phyloP scores from a whole-genome alignment of 345 rosid species.

The Eucalyptus tenuipes region DNA sequence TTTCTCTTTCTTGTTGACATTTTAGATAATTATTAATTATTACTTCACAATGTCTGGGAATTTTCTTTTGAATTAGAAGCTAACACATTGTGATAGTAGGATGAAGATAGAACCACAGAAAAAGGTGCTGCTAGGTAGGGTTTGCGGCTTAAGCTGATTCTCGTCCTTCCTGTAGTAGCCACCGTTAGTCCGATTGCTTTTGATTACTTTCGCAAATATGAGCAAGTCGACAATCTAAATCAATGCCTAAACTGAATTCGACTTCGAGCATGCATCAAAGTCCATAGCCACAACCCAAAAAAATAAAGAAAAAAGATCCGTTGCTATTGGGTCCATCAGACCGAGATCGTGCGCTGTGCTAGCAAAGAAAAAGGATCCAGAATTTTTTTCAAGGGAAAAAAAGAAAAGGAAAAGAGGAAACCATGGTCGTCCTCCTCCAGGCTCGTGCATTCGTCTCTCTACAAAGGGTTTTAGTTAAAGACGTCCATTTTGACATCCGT shows the following conservation, averaged over 20 bases:
- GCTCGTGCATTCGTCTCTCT: neutral
- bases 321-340: neutral
- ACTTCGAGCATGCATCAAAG: neutral
- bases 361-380: neutral
- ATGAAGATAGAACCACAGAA: neutral
- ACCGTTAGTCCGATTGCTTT: neutral
- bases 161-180: neutral
- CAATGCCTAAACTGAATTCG: neutral
- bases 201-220: neutral
- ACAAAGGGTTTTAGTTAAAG: neutral
- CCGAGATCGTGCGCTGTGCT: neutral
- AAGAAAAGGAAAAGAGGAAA: neutral
- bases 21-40: neutral
- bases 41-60: neutral
- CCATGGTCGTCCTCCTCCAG: neutral
- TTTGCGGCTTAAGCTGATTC: neutral
- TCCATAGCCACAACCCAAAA: neutral
- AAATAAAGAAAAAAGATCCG: neutral
- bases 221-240: neutral
- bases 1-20: neutral
- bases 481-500: constrained; percentile 89
- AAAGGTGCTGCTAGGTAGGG: neutral
- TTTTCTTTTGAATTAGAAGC: neutral
- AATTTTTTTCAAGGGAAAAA: neutral
- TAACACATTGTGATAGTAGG: neutral